Base-by-base conservation (phyloP, 176 grass and related monocot species). In the Elymus sibiricus region DNA sequence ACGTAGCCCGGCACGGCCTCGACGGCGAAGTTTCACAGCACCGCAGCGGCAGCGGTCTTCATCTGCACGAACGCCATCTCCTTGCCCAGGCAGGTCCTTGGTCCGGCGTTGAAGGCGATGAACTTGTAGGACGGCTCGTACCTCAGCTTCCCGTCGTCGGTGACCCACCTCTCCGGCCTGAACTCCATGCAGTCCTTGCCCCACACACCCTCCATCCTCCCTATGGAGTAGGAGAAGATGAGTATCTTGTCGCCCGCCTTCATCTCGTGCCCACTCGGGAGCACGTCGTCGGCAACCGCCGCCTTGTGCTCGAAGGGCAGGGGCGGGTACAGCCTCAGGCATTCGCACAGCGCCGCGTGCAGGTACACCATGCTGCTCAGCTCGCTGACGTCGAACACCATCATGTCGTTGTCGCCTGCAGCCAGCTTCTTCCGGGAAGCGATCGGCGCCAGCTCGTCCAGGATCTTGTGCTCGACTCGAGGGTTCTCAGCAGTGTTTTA, bases 61-160 rank as follows among this genome's bases (percentile, higher is more conserved):
- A 98, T 87, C 91, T 92, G 93, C 32, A 92, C 87, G 79, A 98
- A 93, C 28, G 91, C 95, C 77, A 93, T 78, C 61, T 98, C 89
- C 85, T 98, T 98, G 49, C 93, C 95, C 24, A 95, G 88, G 75
- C 95, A 95, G n/a, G 95, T 92, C 83, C 93, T 84, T 0, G 93
- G 95, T 7, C 93, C 93, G 9, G 91, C 80, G 87, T 98, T 98
- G 84, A 98, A 98, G 1, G 95, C 83, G 38, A 98, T 34, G 76
- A 95, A 98, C 90, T 95, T 98, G 80, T 90, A 95, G 10, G 95
- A 93, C 9, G 93, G 93, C 86, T 90, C 93, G 49, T 95, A 88
- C 35, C 82, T 68, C 61, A 93, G 71, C 87, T 90, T 98, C 9
- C 89, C 89, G 0, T 84, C 89, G 5, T 68, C 64, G 19, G 59